Conservation (phyloP, 2,329 filamentous ascomycete genomes). For the Aspergillus piperis region DNA sequence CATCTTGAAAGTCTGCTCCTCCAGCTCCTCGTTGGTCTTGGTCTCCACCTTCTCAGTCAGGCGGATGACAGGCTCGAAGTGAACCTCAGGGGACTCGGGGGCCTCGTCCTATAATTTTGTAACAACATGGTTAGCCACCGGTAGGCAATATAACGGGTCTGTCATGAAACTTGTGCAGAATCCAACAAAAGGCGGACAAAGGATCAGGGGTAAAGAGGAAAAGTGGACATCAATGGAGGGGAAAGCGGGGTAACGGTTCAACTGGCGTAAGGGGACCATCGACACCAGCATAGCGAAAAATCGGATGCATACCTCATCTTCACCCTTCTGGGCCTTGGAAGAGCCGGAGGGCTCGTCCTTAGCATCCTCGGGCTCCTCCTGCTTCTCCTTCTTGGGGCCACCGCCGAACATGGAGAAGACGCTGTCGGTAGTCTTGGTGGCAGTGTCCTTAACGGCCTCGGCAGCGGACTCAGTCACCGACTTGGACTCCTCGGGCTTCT, state of each 20-base stretch:
- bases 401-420: slow-evolving; percentile 99
- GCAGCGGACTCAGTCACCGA: slow-evolving; percentile 34
- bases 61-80: slow-evolving; percentile 96
- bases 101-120: slow-evolving; percentile 61
- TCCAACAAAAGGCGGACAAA: neutral
- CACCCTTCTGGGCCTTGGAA: slow-evolving; percentile 73
- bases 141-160: neutral
- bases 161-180: neutral
- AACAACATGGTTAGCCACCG: slow-evolving; percentile 8
- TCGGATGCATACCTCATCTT: slow-evolving; percentile 56
- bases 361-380: slow-evolving; percentile 73
- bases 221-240: slow-evolving; percentile 14
- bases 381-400: slow-evolving; percentile 95
- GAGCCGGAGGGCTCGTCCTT: slow-evolving; percentile 85
- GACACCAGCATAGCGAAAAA: slow-evolving; percentile 14
- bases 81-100: slow-evolving; percentile 86
- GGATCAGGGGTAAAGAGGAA: neutral
- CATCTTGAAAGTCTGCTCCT: slow-evolving; percentile 99
- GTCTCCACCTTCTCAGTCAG: slow-evolving; percentile 95
- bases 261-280: slow-evolving; percentile 1
- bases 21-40: slow-evolving; percentile 97
- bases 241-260: neutral
- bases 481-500: slow-evolving; percentile 29
- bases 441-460: slow-evolving; percentile 40
- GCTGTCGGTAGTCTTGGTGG: slow-evolving; percentile 50